These are phyloP conservation scores for Coemansia sp. DNA, from an alignment of 192 early-diverging fungal species.

Conservation along the genomic window DNA sequence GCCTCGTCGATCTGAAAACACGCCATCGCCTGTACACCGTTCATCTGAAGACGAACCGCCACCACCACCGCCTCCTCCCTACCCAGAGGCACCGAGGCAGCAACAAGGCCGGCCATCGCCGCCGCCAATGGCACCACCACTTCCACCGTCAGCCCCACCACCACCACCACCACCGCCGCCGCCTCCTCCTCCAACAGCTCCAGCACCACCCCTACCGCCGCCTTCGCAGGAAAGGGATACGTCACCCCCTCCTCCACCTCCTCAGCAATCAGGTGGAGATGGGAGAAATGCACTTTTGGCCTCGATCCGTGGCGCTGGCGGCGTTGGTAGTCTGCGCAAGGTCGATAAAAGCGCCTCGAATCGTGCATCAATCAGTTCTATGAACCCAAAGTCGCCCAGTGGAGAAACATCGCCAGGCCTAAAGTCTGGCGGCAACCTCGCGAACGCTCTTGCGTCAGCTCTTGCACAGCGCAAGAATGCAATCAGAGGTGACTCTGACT, in stretches of 20 bases:
- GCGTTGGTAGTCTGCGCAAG: slow-evolving; percentile 44
- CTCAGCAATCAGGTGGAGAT: slow-evolving; percentile 28
- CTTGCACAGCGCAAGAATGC: slow-evolving; percentile 53
- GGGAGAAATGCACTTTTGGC: slow-evolving; percentile 33
- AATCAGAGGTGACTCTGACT: slow-evolving; percentile 52
- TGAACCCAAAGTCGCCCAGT: slow-evolving; percentile 32
- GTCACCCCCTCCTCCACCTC: slow-evolving; percentile 10
- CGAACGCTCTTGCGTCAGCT: slow-evolving; percentile 50
- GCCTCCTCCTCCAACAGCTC: slow-evolving; percentile 8
- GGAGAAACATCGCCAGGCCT: slow-evolving; percentile 39
- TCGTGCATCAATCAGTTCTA: slow-evolving; percentile 27
- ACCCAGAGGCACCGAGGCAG: slow-evolving; percentile 10
- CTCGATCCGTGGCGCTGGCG: slow-evolving; percentile 46
- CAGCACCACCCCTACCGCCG: slow-evolving; percentile 5
- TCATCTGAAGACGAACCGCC: not conserved
- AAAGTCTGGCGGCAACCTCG: slow-evolving; percentile 48
- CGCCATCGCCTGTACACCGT: slow-evolving; percentile 16
- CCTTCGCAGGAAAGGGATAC: slow-evolving; percentile 8
- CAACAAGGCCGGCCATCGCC: not conserved
- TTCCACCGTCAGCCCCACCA: slow-evolving; percentile 10
- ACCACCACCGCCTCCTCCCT: slow-evolving; percentile 11
- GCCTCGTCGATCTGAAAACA: slow-evolving; percentile 18
- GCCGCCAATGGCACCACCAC: slow-evolving; percentile 23
- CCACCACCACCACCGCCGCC: slow-evolving; percentile 20
- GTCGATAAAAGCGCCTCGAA: slow-evolving; percentile 21